These are phyloP conservation scores for Trichoderma asperelloides DNA, from an alignment of 495 filamentous ascomycete species.

Conservation along the genomic window DNA sequence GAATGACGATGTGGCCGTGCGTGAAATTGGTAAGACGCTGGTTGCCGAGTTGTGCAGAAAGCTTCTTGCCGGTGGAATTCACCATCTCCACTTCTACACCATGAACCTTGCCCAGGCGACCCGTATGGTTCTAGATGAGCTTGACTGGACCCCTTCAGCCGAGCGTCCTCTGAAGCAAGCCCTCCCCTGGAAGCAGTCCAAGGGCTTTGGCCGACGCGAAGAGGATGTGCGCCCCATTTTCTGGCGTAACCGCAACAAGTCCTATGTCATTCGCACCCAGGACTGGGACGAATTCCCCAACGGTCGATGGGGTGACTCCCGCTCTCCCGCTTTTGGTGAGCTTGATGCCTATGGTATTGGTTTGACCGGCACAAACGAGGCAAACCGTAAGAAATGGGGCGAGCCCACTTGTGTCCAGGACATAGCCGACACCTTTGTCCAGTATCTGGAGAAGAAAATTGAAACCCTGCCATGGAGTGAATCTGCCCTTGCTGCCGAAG, in stretches of 20 bases:
- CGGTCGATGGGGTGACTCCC: conserved; percentile 95
- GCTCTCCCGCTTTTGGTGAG: conserved; percentile 95
- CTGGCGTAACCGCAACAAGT: conserved; percentile 95
- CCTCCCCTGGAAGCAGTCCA: conserved; percentile 90
- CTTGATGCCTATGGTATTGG: conserved; percentile 93
- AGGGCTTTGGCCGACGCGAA: conserved; percentile 73
- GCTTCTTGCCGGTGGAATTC: conserved; percentile 71
- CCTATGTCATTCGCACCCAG: conserved; percentile 89
- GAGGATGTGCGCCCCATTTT: conserved; percentile 99
- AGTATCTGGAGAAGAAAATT: conserved; percentile 71
- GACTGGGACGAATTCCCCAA: conserved; percentile 99
- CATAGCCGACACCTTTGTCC: conserved; percentile 71
- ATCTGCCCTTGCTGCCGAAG: conserved; percentile 71
- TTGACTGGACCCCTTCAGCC: conserved; percentile 67
- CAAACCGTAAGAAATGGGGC: conserved; percentile 94
- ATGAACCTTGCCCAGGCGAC: conserved; percentile 98
- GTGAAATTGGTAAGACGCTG: conserved; percentile 79
- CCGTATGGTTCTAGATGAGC: conserved; percentile 83
- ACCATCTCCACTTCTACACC: conserved; percentile 95
- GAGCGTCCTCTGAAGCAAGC: conserved; percentile 70
- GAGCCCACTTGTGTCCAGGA: conserved; percentile 70
- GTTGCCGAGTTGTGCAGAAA: conserved; percentile 89
- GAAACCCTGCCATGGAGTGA: conserved; percentile 93
- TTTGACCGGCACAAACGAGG: conserved; percentile 92
- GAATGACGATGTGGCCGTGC: conserved; percentile 88